These are phyloP conservation scores for Ceratocystis huliohia DNA, from an alignment of 2,329 filamentous ascomycete species.

Conservation along the genomic window DNA sequence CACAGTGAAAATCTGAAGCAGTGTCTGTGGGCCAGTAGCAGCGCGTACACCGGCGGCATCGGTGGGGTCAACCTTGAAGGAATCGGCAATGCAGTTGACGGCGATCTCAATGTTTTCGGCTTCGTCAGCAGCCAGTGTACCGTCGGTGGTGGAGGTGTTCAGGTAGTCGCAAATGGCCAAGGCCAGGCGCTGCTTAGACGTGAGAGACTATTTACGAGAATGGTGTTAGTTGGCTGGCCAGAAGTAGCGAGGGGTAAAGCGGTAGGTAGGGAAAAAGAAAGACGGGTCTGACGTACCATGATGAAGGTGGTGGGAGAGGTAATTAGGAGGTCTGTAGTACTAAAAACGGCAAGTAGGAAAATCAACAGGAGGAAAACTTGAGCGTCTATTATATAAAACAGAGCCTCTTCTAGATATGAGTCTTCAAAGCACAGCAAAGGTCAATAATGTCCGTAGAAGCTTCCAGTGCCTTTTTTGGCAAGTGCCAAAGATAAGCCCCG, in stretches of 20 bases:
- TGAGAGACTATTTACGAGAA: constrained; percentile 27
- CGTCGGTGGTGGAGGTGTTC: constrained; percentile 68
- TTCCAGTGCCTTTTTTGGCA: background rate
- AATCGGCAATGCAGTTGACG: constrained; percentile 83
- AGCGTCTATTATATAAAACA: background rate
- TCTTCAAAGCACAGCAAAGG: background rate
- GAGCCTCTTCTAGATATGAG: background rate
- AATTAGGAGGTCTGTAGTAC: background rate
- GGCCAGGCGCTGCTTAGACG: constrained; percentile 71
- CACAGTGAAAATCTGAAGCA: constrained; percentile 83
- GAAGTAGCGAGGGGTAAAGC: constrained; percentile 10
- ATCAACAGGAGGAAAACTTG: background rate
- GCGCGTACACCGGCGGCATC: constrained; percentile 60
- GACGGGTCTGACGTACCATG: background rate
- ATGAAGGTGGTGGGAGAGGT: background rate
- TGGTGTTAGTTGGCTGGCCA: background rate
- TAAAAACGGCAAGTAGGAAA: background rate
- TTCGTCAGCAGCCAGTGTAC: constrained; percentile 77
- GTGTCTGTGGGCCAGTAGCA: constrained; percentile 73
- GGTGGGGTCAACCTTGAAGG: constrained; percentile 84
- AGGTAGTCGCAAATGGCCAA: constrained; percentile 97
- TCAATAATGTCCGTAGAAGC: background rate
- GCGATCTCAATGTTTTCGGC: constrained; percentile 90
- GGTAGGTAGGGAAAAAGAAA: background rate
- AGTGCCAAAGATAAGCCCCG: background rate